phyloP scores from a whole-genome alignment of 164 flowering plant genomes.

The Cinnamomum micranthum region DNA sequence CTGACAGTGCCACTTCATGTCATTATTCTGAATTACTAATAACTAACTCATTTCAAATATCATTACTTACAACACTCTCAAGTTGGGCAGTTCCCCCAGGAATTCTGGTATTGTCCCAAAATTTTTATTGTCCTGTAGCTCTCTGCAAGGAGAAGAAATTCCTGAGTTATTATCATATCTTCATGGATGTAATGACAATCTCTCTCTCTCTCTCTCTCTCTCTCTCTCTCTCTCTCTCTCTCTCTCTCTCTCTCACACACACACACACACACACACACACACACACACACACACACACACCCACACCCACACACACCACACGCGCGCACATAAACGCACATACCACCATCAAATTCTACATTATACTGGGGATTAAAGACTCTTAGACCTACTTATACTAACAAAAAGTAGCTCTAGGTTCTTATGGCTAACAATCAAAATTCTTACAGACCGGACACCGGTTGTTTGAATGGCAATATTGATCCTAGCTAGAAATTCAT shows the following conservation, averaged over 20 bases:
- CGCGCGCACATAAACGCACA: too few relatives aligned
- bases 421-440: too few relatives aligned
- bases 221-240: neutral
- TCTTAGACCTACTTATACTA: neutral
- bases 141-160: conserved; percentile 9
- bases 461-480: neutral
- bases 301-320: too few relatives aligned
- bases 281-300: too few relatives aligned
- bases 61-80: conserved; percentile 28
- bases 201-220: neutral
- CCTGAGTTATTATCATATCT: neutral
- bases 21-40: too few relatives aligned
- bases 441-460: too few relatives aligned
- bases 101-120: conserved; percentile 33
- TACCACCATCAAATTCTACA: neutral
- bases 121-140: conserved; percentile 25
- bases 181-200: neutral
- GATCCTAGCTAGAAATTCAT: neutral
- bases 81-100: conserved; percentile 34
- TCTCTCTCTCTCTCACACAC: neutral
- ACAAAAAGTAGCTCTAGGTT: too few relatives aligned
- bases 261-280: too few relatives aligned
- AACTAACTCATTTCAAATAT: too few relatives aligned
- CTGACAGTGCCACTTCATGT: too few relatives aligned
- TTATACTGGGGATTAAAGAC: neutral